phyloP scores from a whole-genome alignment of 2,329 filamentous ascomycete species.

The Penicillium olsonii region DNA sequence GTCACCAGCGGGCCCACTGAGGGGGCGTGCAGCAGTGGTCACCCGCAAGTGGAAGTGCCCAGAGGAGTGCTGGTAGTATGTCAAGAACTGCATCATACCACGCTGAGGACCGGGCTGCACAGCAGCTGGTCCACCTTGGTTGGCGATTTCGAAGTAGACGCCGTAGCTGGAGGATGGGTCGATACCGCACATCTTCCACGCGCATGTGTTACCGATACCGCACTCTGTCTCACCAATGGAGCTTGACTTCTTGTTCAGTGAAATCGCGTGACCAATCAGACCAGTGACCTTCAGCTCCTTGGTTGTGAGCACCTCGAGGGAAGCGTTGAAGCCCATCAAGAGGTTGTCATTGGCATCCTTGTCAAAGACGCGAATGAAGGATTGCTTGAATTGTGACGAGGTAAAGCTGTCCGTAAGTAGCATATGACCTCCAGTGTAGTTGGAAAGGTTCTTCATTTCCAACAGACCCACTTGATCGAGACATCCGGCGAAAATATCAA shows the following conservation, averaged over 20 bases:
- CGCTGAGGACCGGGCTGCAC: slow-evolving; percentile 86
- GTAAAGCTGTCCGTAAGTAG: slow-evolving; percentile 98
- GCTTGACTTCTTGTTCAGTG: slow-evolving; percentile 95
- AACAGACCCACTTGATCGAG: slow-evolving; percentile 94
- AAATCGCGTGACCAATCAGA: slow-evolving; percentile 93
- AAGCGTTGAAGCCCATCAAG: slow-evolving; percentile 97
- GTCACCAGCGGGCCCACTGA: slow-evolving; percentile 92
- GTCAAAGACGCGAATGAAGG: slow-evolving; percentile 94
- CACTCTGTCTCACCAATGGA: slow-evolving; percentile 98
- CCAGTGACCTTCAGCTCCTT: slow-evolving; percentile 98
- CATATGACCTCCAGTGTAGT: slow-evolving; percentile 97
- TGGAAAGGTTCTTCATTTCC: slow-evolving; percentile 97
- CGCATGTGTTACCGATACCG: slow-evolving; percentile 96
- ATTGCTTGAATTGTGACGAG: slow-evolving; percentile 99
- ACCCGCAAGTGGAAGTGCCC: slow-evolving; percentile 95
- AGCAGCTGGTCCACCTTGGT: slow-evolving; percentile 81
- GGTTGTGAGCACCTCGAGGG: slow-evolving; percentile 91
- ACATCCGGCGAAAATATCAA: slow-evolving; percentile 97
- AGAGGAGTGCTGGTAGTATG: slow-evolving; percentile 96
- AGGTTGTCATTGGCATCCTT: slow-evolving; percentile 94
- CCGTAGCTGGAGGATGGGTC: slow-evolving; percentile 92
- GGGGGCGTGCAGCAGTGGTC: slow-evolving; percentile 85
- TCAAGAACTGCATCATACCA: slow-evolving; percentile 96
- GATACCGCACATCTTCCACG: slow-evolving; percentile 99
- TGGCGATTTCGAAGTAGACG: slow-evolving; percentile 96